phyloP scores from a whole-genome alignment of 257 asterid species.

The Agastache rugosa region DNA sequence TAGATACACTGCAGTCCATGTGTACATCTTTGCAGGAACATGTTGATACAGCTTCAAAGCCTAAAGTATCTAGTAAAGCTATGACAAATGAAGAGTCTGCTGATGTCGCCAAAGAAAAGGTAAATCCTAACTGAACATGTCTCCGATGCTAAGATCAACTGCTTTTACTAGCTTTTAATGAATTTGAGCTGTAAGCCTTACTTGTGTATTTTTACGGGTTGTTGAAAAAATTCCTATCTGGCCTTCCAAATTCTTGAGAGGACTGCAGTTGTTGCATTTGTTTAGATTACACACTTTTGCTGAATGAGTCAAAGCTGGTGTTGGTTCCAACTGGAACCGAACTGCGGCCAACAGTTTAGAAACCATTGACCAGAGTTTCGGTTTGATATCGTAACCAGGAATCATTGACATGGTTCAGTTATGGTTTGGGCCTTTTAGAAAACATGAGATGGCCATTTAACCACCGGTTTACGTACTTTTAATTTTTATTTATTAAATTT shows the following conservation, averaged over 20 bases:
- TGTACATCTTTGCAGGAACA: conserved; percentile 73
- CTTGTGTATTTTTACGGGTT: conserved; percentile 1
- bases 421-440: background rate
- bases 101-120: conserved; percentile 96
- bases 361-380: background rate
- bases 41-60: conserved; percentile 51
- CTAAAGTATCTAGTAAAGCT: conserved; percentile 55
- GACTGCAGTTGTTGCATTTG: conserved; percentile 26
- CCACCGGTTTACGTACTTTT: background rate
- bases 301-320: conserved; percentile 5
- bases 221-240: conserved; percentile 14
- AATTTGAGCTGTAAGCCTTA: conserved; percentile 20
- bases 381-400: background rate
- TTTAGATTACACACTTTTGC: conserved; percentile 11
- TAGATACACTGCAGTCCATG: conserved; percentile 74
- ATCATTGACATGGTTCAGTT: background rate
- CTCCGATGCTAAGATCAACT: background rate
- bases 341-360: background rate
- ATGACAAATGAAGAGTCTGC: conserved; percentile 74
- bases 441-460: background rate
- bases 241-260: conserved; percentile 21
- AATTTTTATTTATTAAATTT: background rate
- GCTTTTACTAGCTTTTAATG: conserved; percentile 8
- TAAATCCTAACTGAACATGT: conserved; percentile 29
- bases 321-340: background rate